phyloP scores from a whole-genome alignment of 2,329 filamentous ascomycete species.

The Talaromyces marneffei region DNA sequence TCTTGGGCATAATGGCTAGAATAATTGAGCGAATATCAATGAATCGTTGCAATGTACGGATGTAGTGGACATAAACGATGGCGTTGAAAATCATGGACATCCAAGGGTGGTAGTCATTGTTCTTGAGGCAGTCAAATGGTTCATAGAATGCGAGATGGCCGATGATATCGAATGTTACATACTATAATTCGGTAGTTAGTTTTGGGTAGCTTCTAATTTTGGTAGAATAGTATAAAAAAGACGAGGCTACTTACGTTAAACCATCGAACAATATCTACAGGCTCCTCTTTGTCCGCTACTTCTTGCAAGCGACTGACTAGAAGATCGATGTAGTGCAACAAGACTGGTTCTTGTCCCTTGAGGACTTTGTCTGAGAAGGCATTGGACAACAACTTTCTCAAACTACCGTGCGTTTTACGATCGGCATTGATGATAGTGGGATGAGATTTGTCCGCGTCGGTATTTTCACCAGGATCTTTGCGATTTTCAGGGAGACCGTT shows the following conservation, averaged over 20 bases:
- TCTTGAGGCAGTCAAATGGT: constrained; percentile 26
- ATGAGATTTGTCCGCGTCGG: constrained; percentile 5
- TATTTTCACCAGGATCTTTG: constrained; percentile 10
- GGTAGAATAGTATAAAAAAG: no score
- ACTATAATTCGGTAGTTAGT: background rate
- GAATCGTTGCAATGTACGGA: constrained; percentile 8
- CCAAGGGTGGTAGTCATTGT: constrained; percentile 27
- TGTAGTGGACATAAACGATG: constrained; percentile 15
- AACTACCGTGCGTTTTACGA: constrained; percentile 1
- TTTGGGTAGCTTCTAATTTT: background rate
- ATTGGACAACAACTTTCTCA: constrained; percentile 7
- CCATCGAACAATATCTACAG: constrained; percentile 9
- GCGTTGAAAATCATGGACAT: constrained; percentile 24
- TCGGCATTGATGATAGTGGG: constrained; percentile 9
- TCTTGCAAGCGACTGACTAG: constrained; percentile 7
- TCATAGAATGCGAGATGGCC: constrained; percentile 32
- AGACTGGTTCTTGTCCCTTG: constrained; percentile 7
- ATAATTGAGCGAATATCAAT: constrained; percentile 7
- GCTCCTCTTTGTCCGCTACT: constrained; percentile 1
- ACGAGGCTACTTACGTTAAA: background rate
- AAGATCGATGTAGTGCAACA: constrained; percentile 9
- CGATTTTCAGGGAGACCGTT: constrained; percentile 8
- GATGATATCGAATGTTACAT: constrained; percentile 30
- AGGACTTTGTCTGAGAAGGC: constrained; percentile 8
- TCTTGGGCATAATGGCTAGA: constrained; percentile 7